These are phyloP conservation scores for Xylariaceae sp. DNA, from an alignment of 2,329 filamentous ascomycete genomes.

Conservation along the genomic window DNA sequence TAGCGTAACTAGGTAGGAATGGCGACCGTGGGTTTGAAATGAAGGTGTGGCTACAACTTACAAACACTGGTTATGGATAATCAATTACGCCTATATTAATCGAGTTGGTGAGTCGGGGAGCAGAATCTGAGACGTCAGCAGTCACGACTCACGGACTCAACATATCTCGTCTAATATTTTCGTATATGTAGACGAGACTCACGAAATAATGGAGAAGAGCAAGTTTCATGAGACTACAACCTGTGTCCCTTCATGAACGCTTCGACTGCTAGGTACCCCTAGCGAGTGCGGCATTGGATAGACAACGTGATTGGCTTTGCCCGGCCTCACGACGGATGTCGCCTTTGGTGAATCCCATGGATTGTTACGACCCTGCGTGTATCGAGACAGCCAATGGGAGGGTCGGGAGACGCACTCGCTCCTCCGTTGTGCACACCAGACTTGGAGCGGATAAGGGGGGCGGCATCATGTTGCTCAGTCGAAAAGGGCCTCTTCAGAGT, in stretches of 20 bases:
- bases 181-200: slow-evolving; percentile 3
- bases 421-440: slow-evolving; percentile 7
- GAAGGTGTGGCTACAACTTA: neutral
- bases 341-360: slow-evolving; percentile 27
- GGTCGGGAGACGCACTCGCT: slow-evolving; percentile 5
- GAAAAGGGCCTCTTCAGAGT: slow-evolving; percentile 6
- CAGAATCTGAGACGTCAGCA: neutral
- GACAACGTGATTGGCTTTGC: slow-evolving; percentile 24
- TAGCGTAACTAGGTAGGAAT: neutral
- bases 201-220: slow-evolving; percentile 7
- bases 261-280: slow-evolving; percentile 2
- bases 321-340: slow-evolving; percentile 22
- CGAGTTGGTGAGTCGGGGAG: neutral
- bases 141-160: neutral
- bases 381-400: slow-evolving; percentile 22
- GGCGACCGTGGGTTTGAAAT: neutral
- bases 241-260: slow-evolving; percentile 5
- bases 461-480: slow-evolving; percentile 13
- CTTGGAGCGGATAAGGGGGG: slow-evolving; percentile 12
- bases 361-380: slow-evolving; percentile 25
- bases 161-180: neutral
- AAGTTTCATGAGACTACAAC: slow-evolving; percentile 17
- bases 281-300: neutral
- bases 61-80: neutral
- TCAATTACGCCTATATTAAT: neutral